Evolutionary conservation across 176 grass and related monocot genomes (phyloP).

Genomic region (Oryza australiensis): DNA sequence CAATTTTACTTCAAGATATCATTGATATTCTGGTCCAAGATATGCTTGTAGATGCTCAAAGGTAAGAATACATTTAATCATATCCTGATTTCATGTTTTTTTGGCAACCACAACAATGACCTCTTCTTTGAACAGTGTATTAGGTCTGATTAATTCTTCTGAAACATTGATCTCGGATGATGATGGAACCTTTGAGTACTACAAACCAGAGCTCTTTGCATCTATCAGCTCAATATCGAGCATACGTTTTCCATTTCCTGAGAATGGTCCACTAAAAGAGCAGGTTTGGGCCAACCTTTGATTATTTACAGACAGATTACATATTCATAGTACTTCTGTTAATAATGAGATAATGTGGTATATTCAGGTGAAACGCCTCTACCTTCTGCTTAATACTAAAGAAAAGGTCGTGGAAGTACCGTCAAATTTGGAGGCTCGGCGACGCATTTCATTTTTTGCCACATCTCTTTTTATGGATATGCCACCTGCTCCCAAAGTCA

Average conservation of each 20-base stretch:
- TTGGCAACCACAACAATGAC: conserved; percentile 28
- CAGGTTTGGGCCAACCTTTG: conserved; percentile 55
- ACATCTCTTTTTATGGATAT: conserved; percentile 98
- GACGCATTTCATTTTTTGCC: conserved; percentile 87
- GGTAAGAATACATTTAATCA: conserved; percentile 53
- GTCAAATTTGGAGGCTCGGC: conserved; percentile 78
- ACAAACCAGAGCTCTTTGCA: conserved; percentile 78
- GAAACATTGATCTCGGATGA: conserved; percentile 46
- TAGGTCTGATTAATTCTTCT: conserved; percentile 65
- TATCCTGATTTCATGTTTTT: conserved; percentile 13
- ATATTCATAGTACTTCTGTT: not conserved
- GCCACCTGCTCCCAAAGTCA: conserved; percentile 82
- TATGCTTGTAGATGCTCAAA: conserved; percentile 75
- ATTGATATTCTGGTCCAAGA: conserved; percentile 84
- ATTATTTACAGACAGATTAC: conserved; percentile 21
- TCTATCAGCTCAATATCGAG: conserved; percentile 46
- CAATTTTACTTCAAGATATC: conserved; percentile 94
- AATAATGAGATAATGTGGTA: conserved; percentile 14
- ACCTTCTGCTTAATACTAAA: conserved; percentile 81
- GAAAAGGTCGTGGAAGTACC: conserved; percentile 77
- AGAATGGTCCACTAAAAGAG: conserved; percentile 61
- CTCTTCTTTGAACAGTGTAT: conserved; percentile 56
- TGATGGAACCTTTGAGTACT: conserved; percentile 43
- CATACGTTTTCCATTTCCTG: conserved; percentile 68
- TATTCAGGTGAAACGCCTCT: conserved; percentile 81